Conservation (phyloP, 2,329 filamentous ascomycete genomes). For the Fusarium dlaminii region DNA sequence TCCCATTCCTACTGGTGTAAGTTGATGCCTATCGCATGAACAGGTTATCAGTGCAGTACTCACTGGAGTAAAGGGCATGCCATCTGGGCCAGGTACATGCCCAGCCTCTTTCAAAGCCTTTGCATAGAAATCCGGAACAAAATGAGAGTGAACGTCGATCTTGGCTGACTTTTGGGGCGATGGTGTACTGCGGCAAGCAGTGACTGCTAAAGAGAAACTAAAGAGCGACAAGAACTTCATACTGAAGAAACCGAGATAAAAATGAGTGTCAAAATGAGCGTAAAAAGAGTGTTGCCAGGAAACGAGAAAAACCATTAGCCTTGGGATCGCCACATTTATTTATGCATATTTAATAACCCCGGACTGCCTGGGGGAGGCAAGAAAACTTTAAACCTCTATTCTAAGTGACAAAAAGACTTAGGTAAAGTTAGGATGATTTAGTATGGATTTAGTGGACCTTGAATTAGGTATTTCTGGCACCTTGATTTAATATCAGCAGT, state of each 20-base stretch:
- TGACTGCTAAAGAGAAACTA: background rate
- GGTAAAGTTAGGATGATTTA: accelerated
- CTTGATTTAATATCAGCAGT: no score
- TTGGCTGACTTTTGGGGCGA: slow-evolving; percentile 1
- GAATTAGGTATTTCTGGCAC: background rate
- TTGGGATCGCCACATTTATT: background rate
- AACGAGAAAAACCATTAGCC: background rate
- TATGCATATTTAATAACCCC: background rate
- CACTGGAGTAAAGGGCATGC: slow-evolving; percentile 4
- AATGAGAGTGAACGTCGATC: slow-evolving; percentile 8
- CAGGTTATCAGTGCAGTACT: accelerated
- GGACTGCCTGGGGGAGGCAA: no score
- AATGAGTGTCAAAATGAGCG: background rate
- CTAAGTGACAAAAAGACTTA: background rate
- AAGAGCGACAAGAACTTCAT: slow-evolving; percentile 1
- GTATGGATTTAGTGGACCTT: accelerated
- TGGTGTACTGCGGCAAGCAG: background rate
- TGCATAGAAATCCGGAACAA: slow-evolving; percentile 5
- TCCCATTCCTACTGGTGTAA: background rate
- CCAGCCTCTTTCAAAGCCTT: slow-evolving; percentile 11
- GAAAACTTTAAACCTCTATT: background rate
- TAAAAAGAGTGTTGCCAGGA: background rate
- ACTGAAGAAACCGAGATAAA: background rate
- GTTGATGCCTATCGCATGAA: accelerated
- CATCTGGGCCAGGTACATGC: background rate